phyloP scores from a whole-genome alignment of 2,329 filamentous ascomycete species.

The Ophiostoma triangulosporum region DNA sequence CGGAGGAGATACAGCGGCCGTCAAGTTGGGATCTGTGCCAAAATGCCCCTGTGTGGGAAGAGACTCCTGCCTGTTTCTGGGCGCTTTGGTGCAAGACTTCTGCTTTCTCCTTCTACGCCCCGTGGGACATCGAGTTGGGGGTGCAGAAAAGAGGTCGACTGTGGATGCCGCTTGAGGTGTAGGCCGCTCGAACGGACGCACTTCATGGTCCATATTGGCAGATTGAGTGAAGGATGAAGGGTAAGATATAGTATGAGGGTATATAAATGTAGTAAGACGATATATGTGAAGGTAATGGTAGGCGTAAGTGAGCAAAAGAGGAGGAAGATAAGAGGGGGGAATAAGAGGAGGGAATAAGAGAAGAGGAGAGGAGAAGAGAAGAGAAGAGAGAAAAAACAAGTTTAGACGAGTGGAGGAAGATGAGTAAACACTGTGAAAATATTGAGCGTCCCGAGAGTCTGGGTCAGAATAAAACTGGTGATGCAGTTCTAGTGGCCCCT shows the following conservation, averaged over 20 bases:
- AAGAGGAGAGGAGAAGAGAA: background rate
- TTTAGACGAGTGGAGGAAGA: background rate
- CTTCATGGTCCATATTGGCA: too few species aligned
- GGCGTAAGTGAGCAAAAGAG: background rate
- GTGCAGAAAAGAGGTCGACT: background rate
- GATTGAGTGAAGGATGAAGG: background rate
- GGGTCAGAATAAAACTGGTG: background rate
- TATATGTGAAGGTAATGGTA: background rate
- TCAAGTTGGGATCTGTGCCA: background rate
- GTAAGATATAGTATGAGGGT: too few species aligned
- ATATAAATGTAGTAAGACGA: too few species aligned
- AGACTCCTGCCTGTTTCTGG: background rate
- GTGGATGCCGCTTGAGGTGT: too few species aligned
- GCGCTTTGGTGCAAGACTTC: background rate
- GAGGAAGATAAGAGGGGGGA: background rate
- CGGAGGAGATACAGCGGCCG: background rate
- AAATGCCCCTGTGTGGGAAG: background rate
- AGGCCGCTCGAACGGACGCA: too few species aligned
- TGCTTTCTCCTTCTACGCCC: background rate
- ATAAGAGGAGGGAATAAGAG: background rate
- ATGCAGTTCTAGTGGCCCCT: background rate
- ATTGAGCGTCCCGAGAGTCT: background rate
- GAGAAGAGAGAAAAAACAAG: background rate
- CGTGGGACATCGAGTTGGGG: background rate
- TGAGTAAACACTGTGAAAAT: background rate